Conservation (phyloP, 495 filamentous ascomycete species). For the Achaetomiella virescens region DNA sequence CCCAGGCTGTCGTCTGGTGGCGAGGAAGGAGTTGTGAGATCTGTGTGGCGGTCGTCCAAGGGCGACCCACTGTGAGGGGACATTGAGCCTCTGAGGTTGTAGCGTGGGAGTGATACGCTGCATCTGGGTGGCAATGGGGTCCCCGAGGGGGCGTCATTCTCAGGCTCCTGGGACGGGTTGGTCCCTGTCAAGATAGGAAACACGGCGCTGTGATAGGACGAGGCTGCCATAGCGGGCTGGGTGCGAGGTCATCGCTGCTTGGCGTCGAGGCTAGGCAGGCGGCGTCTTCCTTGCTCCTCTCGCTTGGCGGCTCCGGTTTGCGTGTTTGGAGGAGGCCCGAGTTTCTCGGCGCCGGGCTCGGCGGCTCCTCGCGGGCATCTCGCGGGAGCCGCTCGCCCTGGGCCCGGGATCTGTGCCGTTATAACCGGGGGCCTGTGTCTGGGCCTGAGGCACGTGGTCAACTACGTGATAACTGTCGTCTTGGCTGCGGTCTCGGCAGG, state of each 20-base stretch:
- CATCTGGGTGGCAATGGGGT: constrained; percentile 18
- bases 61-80: constrained; percentile 10
- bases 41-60: constrained; percentile 4
- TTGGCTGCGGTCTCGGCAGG: not conserved
- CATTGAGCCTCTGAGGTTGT: constrained; percentile 1
- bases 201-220: constrained; percentile 12
- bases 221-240: not conserved
- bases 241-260: constrained; percentile 13
- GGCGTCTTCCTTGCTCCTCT: not conserved
- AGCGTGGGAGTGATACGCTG: constrained; percentile 6
- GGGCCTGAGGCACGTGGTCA: not conserved
- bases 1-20: constrained; percentile 8
- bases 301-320: constrained; percentile 7
- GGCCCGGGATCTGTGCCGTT: not conserved
- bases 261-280: constrained; percentile 11
- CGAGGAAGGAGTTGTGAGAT: not conserved
- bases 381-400: not conserved
- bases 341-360: not conserved
- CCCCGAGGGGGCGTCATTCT: constrained; percentile 16
- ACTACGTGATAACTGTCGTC: not conserved
- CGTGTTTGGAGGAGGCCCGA: not conserved
- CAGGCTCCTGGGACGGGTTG: not conserved
- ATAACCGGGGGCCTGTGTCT: not conserved
- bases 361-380: not conserved
- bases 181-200: not conserved